These are phyloP conservation scores for Cryphonectria carpinicola DNA, from an alignment of 2,329 filamentous ascomycete genomes.

Conservation along the genomic window DNA sequence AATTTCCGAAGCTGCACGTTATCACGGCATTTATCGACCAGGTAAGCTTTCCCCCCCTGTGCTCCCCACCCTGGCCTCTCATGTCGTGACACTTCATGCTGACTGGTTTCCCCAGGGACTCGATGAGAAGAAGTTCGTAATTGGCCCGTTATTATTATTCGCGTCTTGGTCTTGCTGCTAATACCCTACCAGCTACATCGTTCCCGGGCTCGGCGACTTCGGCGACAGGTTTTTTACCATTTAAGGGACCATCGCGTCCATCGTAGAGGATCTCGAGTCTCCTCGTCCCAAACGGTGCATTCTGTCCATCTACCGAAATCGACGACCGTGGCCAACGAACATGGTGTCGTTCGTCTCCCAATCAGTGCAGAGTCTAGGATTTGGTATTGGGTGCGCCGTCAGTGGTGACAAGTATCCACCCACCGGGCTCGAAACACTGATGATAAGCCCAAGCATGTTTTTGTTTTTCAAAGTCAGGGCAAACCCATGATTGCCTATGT, in stretches of 20 bases:
- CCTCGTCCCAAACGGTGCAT: neutral
- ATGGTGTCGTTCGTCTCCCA: neutral
- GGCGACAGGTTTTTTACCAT: slow-evolving; percentile 95
- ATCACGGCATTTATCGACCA: slow-evolving; percentile 96
- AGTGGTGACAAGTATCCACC: slow-evolving; percentile 3
- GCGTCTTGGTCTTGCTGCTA: slow-evolving; percentile 40
- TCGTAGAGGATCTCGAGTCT: neutral
- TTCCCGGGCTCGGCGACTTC: slow-evolving; percentile 92
- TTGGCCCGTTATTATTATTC: slow-evolving; percentile 8
- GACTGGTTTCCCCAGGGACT: slow-evolving; percentile 63
- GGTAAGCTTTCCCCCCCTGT: slow-evolving; percentile 42
- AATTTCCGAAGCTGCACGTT: slow-evolving; percentile 86
- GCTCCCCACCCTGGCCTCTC: slow-evolving; percentile 3
- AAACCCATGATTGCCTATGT: neutral
- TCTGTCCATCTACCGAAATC: neutral
- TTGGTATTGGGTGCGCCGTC: slow-evolving; percentile 1
- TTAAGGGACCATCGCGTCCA: slow-evolving; percentile 45
- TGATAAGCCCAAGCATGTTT: slow-evolving; percentile 4
- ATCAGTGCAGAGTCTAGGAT: neutral
- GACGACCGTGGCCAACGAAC: neutral
- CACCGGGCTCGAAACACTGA: neutral
- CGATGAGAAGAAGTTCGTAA: slow-evolving; percentile 90
- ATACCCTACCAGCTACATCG: slow-evolving; percentile 75
- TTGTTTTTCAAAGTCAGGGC: neutral
- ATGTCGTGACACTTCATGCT: slow-evolving; percentile 25